phyloP scores from a whole-genome alignment of 495 filamentous ascomycete genomes.

The Tuber magnatum region DNA sequence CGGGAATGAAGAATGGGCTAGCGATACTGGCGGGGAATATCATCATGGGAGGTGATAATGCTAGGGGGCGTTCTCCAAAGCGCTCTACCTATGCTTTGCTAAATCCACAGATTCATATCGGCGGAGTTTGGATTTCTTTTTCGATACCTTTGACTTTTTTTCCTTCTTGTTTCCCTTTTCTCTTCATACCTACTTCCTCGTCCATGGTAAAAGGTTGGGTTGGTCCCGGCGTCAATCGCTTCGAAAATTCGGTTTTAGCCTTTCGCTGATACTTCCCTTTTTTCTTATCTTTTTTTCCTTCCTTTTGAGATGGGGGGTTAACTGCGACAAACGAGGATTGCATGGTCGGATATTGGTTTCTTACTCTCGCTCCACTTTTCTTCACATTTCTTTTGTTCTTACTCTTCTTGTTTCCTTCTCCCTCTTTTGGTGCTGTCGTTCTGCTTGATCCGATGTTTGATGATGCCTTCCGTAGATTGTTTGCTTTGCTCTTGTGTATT shows the following conservation, averaged over 20 bases:
- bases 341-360: neutral
- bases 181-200: conserved; percentile 1
- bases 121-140: conserved; percentile 18
- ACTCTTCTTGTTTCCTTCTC: neutral
- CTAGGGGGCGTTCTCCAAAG: neutral
- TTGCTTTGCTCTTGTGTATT: neutral
- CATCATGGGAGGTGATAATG: conserved; percentile 19
- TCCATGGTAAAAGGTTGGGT: conserved; percentile 34
- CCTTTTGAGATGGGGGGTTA: neutral
- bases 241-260: conserved; percentile 5
- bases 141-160: conserved; percentile 15
- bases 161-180: neutral
- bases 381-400: neutral
- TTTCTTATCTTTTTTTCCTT: conserved; percentile 7
- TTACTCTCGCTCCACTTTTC: neutral
- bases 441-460: neutral
- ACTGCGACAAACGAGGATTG: neutral
- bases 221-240: conserved; percentile 33
- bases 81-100: neutral
- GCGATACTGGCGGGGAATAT: conserved; percentile 34
- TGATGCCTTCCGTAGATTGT: neutral
- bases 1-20: conserved; percentile 33
- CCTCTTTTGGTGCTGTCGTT: neutral
- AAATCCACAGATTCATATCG: conserved; percentile 24
- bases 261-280: neutral